Base-by-base conservation (phyloP, 179 eudicot species). In the Spergularia azorica region DNA sequence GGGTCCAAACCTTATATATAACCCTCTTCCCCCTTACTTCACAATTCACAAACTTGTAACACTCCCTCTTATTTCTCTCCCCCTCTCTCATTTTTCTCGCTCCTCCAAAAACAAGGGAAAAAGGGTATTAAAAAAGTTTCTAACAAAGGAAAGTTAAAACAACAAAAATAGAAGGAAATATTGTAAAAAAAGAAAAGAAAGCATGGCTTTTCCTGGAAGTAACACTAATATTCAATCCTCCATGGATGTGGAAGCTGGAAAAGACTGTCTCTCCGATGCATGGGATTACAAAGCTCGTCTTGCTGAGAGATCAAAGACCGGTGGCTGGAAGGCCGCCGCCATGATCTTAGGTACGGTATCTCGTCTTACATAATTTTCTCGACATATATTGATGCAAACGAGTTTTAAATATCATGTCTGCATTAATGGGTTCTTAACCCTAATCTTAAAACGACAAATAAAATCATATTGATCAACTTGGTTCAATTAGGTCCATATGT, bases 291-390 rank as follows among this genome's bases (percentile, higher is more conserved):
- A 79, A 72, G 83, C 75, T 66, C 73, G 61, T 0, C 80, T 78
- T 12, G 85, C 85, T 67, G 58, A 76, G 26, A 12, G 80, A 20
- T 51, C 85, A 38, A 71, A 26, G 0, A 76, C 85, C 15, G 85
- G 85, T 83, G 85, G 85, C 65, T 83, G 95, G 92, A 72, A 83
- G 50, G 78, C 83, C 72, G 79, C 90, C 72, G 91, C 89, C 68
- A 82, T 84, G 88, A 89, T 85, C 76, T 74, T 88, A 76, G 91
- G 91, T 88, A n/a, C n/a, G n/a, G n/a, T n/a, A 67, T 17, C 5
- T 60, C 18, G 14, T 56, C n/a, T 9, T 67, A n/a, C 15, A 11
- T 54, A 7, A 5, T 54, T 10, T 54, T 54, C 16, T 11, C 57
- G 16, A 14, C 32, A 1, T 54, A 54, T n/a, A n/a, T n/a, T n/a